phyloP scores from a whole-genome alignment of 2,329 filamentous ascomycete species.

The Massarina eburnea region DNA sequence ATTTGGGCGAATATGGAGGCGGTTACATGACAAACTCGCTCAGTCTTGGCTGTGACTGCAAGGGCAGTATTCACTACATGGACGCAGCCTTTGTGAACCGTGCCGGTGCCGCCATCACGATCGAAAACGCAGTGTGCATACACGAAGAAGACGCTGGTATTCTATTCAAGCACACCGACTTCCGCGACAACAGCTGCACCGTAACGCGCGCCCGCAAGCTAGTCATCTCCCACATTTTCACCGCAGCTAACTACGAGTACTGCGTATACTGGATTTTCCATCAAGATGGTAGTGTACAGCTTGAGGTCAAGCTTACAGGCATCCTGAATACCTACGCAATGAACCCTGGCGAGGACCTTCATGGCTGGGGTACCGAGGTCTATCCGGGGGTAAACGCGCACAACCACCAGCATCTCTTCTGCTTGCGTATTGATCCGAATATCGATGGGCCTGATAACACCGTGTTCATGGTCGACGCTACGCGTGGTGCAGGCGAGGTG shows the following conservation, averaged over 20 bases:
- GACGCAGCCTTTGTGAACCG: conserved; percentile 82
- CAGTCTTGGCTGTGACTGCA: conserved; percentile 79
- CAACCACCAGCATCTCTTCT: conserved; percentile 96
- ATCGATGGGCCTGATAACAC: conserved; percentile 85
- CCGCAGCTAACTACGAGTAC: conserved; percentile 95
- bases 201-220: conserved; percentile 85
- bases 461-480: conserved; percentile 79
- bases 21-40: conserved; percentile 84
- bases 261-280: conserved; percentile 86
- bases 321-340: conserved; percentile 91
- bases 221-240: conserved; percentile 89
- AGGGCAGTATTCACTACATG: conserved; percentile 88
- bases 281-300: conserved; percentile 88
- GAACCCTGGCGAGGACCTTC: conserved; percentile 75
- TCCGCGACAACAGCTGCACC: conserved; percentile 83
- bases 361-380: conserved; percentile 89
- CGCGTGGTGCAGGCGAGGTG: conserved; percentile 69
- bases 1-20: conserved; percentile 78
- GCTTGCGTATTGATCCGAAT: conserved; percentile 81
- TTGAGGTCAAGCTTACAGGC: conserved; percentile 85
- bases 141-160: conserved; percentile 93
- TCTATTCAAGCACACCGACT: conserved; percentile 92
- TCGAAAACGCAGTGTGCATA: conserved; percentile 94
- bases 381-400: conserved; percentile 91
- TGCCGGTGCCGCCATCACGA: conserved; percentile 71